phyloP scores from a whole-genome alignment of 1,284 basidiomycete species.

The Cutaneotrichosporon sp. region DNA sequence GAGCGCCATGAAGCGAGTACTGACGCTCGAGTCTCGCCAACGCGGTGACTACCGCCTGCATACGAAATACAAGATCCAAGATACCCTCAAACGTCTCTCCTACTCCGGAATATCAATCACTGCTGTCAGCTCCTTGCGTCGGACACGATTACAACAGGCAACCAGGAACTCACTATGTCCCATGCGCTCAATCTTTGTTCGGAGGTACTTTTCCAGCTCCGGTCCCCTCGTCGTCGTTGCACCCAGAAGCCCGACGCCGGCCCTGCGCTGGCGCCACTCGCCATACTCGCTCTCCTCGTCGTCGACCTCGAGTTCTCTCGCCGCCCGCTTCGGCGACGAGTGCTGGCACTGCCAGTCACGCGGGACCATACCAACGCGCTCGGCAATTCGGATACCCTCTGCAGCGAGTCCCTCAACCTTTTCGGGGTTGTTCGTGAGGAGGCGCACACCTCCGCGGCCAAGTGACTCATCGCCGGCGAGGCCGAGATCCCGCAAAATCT shows the following conservation, averaged over 20 bases:
- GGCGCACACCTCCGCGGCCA: conserved; percentile 62
- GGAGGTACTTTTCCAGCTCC: conserved; percentile 90
- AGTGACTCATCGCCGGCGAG: conserved; percentile 57
- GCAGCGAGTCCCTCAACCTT: conserved; percentile 82
- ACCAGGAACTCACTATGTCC: conserved; percentile 62
- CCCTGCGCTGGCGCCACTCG: conserved; percentile 53
- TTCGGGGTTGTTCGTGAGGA: conserved; percentile 97
- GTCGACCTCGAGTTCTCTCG: conserved; percentile 21
- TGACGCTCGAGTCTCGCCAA: too few species aligned
- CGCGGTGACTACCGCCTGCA: not conserved
- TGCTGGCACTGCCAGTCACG: conserved; percentile 66
- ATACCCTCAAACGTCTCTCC: too few species aligned
- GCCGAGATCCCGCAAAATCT: conserved; percentile 83
- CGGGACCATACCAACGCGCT: conserved; percentile 92
- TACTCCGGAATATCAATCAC: conserved; percentile 24
- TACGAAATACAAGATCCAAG: conserved; percentile 6
- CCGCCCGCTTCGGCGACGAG: conserved; percentile 6
- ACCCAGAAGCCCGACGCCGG: conserved; percentile 79
- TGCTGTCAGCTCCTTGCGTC: not conserved
- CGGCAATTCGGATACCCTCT: conserved; percentile 74
- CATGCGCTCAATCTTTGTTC: conserved; percentile 94
- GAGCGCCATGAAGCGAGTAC: too few species aligned
- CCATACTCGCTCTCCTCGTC: conserved; percentile 44
- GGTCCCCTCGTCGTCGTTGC: conserved; percentile 71
- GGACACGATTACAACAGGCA: not conserved